phyloP scores from a whole-genome alignment of 345 rosid species.

The Mallotus nudiflorus region DNA sequence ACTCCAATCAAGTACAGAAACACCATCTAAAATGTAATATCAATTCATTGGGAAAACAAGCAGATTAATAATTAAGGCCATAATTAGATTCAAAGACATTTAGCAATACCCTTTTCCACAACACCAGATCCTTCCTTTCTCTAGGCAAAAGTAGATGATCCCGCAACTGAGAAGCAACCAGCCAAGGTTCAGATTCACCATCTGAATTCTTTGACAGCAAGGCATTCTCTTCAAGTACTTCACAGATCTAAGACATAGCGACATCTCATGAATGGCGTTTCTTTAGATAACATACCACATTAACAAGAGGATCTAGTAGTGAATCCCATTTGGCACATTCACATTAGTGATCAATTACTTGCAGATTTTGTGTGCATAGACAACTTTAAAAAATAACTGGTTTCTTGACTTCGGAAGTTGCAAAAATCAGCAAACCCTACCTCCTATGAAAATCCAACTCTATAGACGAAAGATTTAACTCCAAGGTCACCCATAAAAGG shows the following conservation, averaged over 20 bases:
- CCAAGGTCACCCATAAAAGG: not conserved
- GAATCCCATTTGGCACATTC: not conserved
- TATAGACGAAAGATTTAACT: too few species aligned
- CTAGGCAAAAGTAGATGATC: slow-evolving; percentile 82
- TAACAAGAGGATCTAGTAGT: not conserved
- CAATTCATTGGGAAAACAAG: not conserved
- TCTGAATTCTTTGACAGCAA: slow-evolving; percentile 45
- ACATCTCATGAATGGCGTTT: not conserved
- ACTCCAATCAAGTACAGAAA: not conserved
- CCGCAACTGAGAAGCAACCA: slow-evolving; percentile 76
- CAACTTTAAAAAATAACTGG: not conserved
- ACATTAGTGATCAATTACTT: not conserved
- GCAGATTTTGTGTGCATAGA: not conserved
- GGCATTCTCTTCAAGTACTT: slow-evolving; percentile 88
- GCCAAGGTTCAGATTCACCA: slow-evolving; percentile 71
- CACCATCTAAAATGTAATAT: not conserved
- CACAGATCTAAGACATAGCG: slow-evolving; percentile 59
- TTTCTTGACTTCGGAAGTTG: not conserved
- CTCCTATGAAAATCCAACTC: not conserved
- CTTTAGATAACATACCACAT: not conserved
- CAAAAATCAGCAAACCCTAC: not conserved
- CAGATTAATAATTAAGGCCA: slow-evolving; percentile 4
- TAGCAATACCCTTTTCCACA: slow-evolving; percentile 75
- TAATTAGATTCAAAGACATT: slow-evolving; percentile 6
- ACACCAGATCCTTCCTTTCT: slow-evolving; percentile 75